Conservation (phyloP, 139 green algal species). For the Ettlia oleoabundans region DNA sequence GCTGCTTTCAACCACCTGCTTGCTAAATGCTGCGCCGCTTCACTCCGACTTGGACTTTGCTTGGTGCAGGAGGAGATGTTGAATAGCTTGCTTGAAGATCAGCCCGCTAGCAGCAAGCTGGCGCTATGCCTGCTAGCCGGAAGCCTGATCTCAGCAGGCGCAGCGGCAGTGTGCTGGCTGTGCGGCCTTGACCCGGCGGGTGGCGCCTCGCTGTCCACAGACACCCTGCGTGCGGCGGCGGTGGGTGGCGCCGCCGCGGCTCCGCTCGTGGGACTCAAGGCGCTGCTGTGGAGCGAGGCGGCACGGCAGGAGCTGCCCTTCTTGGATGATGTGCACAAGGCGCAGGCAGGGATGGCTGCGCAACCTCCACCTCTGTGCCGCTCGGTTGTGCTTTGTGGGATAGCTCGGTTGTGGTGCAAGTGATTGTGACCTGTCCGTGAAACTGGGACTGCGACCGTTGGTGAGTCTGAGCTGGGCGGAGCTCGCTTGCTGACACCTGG, state of each 20-base stretch:
- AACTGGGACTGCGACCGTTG: too few species aligned
- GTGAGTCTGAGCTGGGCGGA: too few species aligned
- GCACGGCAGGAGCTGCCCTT: slow-evolving; percentile 34
- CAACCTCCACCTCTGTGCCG: too few species aligned
- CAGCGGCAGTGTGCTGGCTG: slow-evolving; percentile 13
- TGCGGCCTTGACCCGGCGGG: slow-evolving; percentile 39
- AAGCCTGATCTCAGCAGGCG: background rate
- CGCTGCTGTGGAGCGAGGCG: slow-evolving; percentile 31
- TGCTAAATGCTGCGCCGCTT: background rate
- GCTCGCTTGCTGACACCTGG: too few species aligned
- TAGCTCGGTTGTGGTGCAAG: too few species aligned
- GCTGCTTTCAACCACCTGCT: too few species aligned
- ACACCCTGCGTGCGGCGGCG: background rate
- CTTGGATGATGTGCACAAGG: slow-evolving; percentile 40
- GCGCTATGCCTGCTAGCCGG: slow-evolving; percentile 22
- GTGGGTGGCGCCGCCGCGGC: slow-evolving; percentile 24
- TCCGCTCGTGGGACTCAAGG: slow-evolving; percentile 40
- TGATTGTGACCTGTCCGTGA: too few species aligned
- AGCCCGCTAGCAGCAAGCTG: slow-evolving; percentile 30
- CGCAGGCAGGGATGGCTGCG: too few species aligned
- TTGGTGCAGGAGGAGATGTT: slow-evolving; percentile 30
- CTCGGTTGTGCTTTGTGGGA: too few species aligned
- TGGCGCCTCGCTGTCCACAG: slow-evolving; percentile 35
- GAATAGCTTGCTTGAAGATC: slow-evolving; percentile 27
- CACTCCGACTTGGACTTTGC: background rate